A percentile compares a stretch with the other conserved stretches of the same genome.
Evolutionary conservation across 495 filamentous ascomycete genomes (phyloP).

Genomic region (Chaetomium cochliodes): DNA sequence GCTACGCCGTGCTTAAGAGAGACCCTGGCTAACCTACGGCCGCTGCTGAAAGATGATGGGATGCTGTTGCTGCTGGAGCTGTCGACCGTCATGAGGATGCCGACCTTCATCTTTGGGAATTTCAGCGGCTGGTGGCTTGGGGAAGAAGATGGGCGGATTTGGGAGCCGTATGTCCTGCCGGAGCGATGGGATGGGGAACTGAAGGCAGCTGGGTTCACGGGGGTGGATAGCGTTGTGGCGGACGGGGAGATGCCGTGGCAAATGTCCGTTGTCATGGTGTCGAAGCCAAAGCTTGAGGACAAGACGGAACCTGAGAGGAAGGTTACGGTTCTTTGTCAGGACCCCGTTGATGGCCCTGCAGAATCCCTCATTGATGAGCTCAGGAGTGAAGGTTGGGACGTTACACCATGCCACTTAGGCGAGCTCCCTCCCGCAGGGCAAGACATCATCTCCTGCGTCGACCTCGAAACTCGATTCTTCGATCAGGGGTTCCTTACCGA

Average conservation of each 20-base stretch:
- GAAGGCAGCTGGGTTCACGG: conserved; percentile 44
- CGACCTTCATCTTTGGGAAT: conserved; percentile 39
- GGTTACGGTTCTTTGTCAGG: conserved; percentile 17
- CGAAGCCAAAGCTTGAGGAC: background rate
- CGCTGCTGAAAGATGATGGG: conserved; percentile 43
- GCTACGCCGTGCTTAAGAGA: conserved; percentile 41
- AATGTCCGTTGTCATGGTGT: conserved; percentile 17
- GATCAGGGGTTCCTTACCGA: conserved; percentile 26
- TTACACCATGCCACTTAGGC: background rate
- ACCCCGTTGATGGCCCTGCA: background rate
- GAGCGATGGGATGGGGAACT: conserved; percentile 45
- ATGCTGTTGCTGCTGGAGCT: conserved; percentile 42
- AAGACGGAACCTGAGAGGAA: background rate
- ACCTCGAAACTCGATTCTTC: conserved; percentile 39
- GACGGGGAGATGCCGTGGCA: conserved; percentile 26
- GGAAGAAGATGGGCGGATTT: conserved; percentile 47
- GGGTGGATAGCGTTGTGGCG: conserved; percentile 39
- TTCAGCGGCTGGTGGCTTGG: conserved; percentile 35
- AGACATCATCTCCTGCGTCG: conserved; percentile 36
- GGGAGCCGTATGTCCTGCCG: conserved; percentile 26
- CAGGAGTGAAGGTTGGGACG: background rate
- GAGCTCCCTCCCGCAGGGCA: conserved; percentile 17
- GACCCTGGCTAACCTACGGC: conserved; percentile 37
- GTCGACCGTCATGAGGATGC: conserved; percentile 31
- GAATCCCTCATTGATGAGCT: background rate